Evolutionary conservation across 106 monocot genomes (phyloP), one percentile per base, ranked within the genome.

Genomic region (Dendrobium nobile): DNA sequence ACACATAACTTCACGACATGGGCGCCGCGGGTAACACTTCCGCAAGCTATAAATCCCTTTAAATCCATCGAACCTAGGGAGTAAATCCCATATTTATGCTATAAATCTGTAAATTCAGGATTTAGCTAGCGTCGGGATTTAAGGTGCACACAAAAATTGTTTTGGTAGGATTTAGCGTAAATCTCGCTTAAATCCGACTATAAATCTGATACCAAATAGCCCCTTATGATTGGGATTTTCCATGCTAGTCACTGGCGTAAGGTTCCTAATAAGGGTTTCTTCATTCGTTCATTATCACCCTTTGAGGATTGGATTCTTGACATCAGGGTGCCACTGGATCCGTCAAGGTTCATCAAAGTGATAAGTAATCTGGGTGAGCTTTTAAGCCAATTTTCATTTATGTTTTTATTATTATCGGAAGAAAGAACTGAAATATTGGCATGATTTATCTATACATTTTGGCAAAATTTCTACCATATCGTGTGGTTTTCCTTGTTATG

Each of bases 401-500:
- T 72, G 41, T 68, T 22, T 27, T 43, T 7, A 19, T 45, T 59
- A 4, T 82, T 18, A 28, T 9, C 40, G 45, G 8, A 72, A 78
- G 19, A 20, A 37, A 54, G 5, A 67, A 73, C n/a, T 73, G 7
- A 27, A 27, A 73, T 56, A 43, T 65, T 51, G 41, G 13, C 0
- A 41, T 22, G 10, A 13, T 77, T 79, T 9, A 67, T 65, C 9
- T 75, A 44, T 22, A 79, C 78, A 9, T 61, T 20, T 74, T 64
- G n/a, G 56, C 91, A 99, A 95, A 99, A 67, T 88, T 99, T 75
- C 11, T 91, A 61, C 61, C 83, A 5, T 83, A 91, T 77, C 86
- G 95, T 13, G 11, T 91, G 77, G 77, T 93, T 47, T 95, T 99
- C 78, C 79, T 99, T 65, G 67, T 93, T 2, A 1, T 86, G 80